Evolutionary conservation across 1,139 yeast species (phyloP), one percentile per base, ranked within the genome.

Genomic region (Casaregolazyma lundiana): DNA sequence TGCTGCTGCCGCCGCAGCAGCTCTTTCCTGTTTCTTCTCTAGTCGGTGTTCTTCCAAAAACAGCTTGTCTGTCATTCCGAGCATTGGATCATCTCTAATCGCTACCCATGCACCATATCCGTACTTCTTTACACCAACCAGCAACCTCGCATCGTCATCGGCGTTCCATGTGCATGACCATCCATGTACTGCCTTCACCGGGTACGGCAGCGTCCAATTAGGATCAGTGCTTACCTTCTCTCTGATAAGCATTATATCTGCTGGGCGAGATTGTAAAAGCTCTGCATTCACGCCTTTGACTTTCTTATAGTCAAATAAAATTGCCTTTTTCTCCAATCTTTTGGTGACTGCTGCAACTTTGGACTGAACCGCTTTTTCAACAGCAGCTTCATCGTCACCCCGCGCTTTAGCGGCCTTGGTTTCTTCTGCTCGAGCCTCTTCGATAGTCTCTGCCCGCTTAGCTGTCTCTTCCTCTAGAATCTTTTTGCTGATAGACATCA

Each of bases 51-150:
- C 72, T 50, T 70, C 71, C 56, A 90, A 72, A 61, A 80, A 90
- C 53, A 90, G 68, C 68, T 87, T 90, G 58, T 88, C 88, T 52
- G 89, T 87, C 54, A 94, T 73, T 11, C 92, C 94, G 50, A 94
- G 73, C 48, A 87, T 76, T 1, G 98, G 97, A 67, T 94, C 98
- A 67, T 92, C 98, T 62, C 98, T 73, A 41, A 94, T 90, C 62
- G 86, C 90, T 6, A 77, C 66, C 98, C 98, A 94, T 0, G 96
- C 84, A 17, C 98, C 98, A 62, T 88, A 92, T 0, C 99, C 99
- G 66, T 90, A 88, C 65, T 88, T 89, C 62, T 79, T 77, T 26
- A 92, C 85, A 53, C 99, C 99, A 37, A 85, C 79, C 53, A 94
- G 66, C 46, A 94, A 72, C 80, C 82, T 84, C 38, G 89, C 84